Percentiles rank a stretch among this genome's conserved stretches.
Conservation (phyloP, 805 yeast genomes). For the Priceomyces melissophilus region DNA sequence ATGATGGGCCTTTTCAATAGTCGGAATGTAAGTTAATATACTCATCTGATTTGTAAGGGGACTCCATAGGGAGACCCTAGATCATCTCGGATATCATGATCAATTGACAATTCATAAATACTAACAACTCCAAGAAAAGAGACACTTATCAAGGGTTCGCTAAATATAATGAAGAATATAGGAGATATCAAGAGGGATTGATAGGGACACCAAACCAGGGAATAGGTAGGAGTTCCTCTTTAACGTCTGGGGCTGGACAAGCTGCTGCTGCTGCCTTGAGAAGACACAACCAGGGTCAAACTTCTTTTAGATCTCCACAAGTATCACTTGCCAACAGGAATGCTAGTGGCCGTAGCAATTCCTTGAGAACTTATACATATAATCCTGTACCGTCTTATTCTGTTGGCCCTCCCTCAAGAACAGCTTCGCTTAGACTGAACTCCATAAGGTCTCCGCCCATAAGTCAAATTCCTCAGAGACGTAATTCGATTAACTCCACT, state of each 20-base stretch:
- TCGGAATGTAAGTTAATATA: slow-evolving; percentile 6
- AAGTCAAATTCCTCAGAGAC: not conserved
- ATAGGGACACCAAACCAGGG: slow-evolving; percentile 20
- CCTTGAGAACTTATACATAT: slow-evolving; percentile 34
- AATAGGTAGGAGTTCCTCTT: slow-evolving; percentile 19
- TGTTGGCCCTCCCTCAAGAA: slow-evolving; percentile 23
- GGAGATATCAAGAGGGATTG: slow-evolving; percentile 13
- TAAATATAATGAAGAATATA: slow-evolving; percentile 27
- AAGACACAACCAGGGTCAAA: slow-evolving; percentile 23
- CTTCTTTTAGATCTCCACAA: slow-evolving; percentile 4
- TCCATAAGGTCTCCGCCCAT: slow-evolving; percentile 1
- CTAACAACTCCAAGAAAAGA: slow-evolving; percentile 10
- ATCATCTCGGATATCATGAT: not conserved
- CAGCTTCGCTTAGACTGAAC: slow-evolving; percentile 5
- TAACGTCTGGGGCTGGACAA: slow-evolving; percentile 33
- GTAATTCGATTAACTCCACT: slow-evolving; percentile 10
- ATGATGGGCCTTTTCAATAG: slow-evolving; percentile 7
- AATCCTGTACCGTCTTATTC: slow-evolving; percentile 38
- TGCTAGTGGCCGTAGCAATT: slow-evolving; percentile 28
- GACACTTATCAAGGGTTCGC: slow-evolving; percentile 32
- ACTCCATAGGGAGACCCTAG: not conserved
- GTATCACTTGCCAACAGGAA: slow-evolving; percentile 11
- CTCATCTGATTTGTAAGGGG: not conserved
- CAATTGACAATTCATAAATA: not conserved
- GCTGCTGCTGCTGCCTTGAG: slow-evolving; percentile 42